Conservation (phyloP, 2,329 filamentous ascomycete species). For the Aspergillus felis region DNA sequence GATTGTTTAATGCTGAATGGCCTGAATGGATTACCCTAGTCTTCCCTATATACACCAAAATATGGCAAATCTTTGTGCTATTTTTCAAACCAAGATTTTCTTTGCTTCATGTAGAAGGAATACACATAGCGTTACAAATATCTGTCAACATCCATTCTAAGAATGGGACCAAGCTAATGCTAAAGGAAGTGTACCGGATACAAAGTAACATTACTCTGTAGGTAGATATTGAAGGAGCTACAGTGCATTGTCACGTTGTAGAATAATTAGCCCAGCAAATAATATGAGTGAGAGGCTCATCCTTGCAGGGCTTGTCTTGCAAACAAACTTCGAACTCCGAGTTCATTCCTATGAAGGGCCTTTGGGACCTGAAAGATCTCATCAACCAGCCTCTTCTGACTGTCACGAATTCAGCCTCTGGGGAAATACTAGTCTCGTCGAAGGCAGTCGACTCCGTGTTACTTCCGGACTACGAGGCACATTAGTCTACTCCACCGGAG, state of each 20-base stretch:
- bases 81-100: background rate
- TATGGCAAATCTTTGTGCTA: background rate
- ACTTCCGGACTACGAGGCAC: conserved; percentile 7
- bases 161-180: background rate
- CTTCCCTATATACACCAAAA: background rate
- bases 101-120: background rate
- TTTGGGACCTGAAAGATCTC: background rate
- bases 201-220: background rate
- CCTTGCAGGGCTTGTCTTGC: background rate
- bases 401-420: background rate
- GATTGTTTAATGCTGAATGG: background rate
- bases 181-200: background rate
- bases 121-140: background rate
- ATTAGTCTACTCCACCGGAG: conserved; percentile 19
- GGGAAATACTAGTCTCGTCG: conserved; percentile 7
- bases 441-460: conserved; percentile 11
- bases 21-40: background rate
- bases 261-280: background rate
- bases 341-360: too few relatives aligned
- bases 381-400: background rate
- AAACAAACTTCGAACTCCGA: background rate
- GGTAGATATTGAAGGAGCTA: background rate
- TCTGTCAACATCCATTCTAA: background rate
- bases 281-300: background rate
- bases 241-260: background rate